Conservation (phyloP, 1,284 basidiomycete species). For the Trichosporon sp. region DNA sequence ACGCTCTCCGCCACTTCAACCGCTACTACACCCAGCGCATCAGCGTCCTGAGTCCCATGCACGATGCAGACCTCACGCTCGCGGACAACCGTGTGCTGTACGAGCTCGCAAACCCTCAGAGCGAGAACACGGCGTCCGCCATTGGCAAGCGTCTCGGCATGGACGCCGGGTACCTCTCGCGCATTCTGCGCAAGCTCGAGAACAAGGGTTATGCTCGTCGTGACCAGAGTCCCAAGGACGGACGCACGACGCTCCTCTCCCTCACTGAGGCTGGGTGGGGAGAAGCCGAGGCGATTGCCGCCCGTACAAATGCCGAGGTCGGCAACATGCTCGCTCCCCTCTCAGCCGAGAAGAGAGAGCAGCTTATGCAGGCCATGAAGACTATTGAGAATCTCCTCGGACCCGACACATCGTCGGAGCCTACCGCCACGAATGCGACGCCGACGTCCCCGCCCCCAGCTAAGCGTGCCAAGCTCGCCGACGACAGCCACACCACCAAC, state of each 20-base stretch:
- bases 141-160: constrained; percentile 24
- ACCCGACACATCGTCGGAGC: no score
- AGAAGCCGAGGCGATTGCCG: constrained; percentile 23
- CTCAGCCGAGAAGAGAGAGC: not conserved
- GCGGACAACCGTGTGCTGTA: constrained; percentile 31
- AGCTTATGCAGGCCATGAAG: constrained; percentile 21
- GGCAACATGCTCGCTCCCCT: constrained; percentile 20
- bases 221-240: constrained; percentile 25
- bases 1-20: constrained; percentile 33
- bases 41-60: constrained; percentile 26
- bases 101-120: constrained; percentile 24
- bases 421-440: no score
- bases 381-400: constrained; percentile 23
- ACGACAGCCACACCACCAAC: no score
- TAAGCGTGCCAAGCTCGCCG: no score
- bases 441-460: no score
- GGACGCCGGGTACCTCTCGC: constrained; percentile 30
- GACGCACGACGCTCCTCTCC: constrained; percentile 21
- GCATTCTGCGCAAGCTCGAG: constrained; percentile 32
- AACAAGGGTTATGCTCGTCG: constrained; percentile 22
- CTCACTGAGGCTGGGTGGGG: constrained; percentile 16
- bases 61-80: constrained; percentile 23
- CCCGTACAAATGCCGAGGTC: constrained; percentile 4
- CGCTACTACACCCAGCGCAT: constrained; percentile 32
- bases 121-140: constrained; percentile 21